These are phyloP conservation scores for Saraca asoca DNA, from an alignment of 331 rosid species.

Conservation along the genomic window DNA sequence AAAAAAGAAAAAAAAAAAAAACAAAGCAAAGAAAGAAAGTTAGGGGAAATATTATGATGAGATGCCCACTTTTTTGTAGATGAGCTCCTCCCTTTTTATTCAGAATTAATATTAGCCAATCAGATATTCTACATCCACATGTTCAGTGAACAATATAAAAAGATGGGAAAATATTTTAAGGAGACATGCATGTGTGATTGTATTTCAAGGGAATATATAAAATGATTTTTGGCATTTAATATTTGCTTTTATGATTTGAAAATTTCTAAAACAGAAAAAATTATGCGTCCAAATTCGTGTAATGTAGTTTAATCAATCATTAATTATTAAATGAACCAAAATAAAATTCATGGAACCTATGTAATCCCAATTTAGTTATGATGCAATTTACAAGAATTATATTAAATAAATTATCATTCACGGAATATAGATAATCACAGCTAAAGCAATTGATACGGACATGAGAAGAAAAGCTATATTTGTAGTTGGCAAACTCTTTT, in stretches of 20 bases:
- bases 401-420: background rate
- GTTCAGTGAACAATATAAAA: slow-evolving; percentile 33
- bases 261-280: background rate
- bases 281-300: background rate
- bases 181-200: slow-evolving; percentile 40
- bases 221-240: slow-evolving; percentile 32
- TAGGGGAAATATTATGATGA: slow-evolving; percentile 38
- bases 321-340: background rate
- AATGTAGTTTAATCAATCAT: background rate
- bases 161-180: background rate
- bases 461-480: background rate
- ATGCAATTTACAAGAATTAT: slow-evolving; percentile 4
- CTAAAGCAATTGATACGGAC: slow-evolving; percentile 16
- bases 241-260: background rate
- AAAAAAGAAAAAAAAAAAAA: slow-evolving; percentile 1
- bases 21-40: background rate
- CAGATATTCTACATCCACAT: slow-evolving; percentile 38
- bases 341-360: background rate
- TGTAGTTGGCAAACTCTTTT: slow-evolving; percentile 2
- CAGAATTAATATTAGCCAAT: slow-evolving; percentile 26
- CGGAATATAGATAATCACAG: slow-evolving; percentile 6
- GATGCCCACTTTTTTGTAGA: slow-evolving; percentile 38
- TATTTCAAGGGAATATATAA: slow-evolving; percentile 22
- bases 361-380: slow-evolving; percentile 2
- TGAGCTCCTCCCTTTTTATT: slow-evolving; percentile 29